Evolutionary conservation across 768 basidiomycete species (phyloP), one percentile per base, ranked within the genome.

Genomic region (Pleurotus cornucopiae): DNA sequence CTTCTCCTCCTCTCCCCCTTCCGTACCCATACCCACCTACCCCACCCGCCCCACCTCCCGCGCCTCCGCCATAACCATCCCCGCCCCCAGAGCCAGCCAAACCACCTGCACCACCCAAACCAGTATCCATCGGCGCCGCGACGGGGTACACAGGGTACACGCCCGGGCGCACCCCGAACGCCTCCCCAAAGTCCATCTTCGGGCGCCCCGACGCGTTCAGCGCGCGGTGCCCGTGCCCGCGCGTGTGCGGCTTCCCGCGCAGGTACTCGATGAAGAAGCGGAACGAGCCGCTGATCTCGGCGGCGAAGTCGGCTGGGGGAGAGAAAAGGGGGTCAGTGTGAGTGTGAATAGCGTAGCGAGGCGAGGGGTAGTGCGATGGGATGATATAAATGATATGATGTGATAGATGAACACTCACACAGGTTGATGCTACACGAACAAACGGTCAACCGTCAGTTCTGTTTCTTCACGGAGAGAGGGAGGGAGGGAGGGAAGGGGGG

Each of bases 251-350:
- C 38, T 67, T 70, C 20, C 69, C 69, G 14, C 62, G 63, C 5
- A 70, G 56, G 59, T 66, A 73, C 62, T 73, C 71, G 57, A 79
- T 60, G 70, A 85, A 91, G 73, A 81, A 92, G 55, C 72, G 74
- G 58, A 89, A 57, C 2, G 89, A 89, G 56, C 72, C 67, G 25
- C 64, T 64, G 16, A 92, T 91, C 69, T 94, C 92, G 46, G 69
- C 43, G 1, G 66, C 60, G 63, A 92, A 91, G 64, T 93, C 90
- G 60, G 71, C 85, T 87, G 16, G 47, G 14, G 47, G 9, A 39
- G 21, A 54, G 11, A 20, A 23, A 51, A 13, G 37, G 21, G 43
- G 4, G 23, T 23, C 23, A 23, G 23, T 23, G 23, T 23, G 23
- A 26, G 44, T 25, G 37, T 48, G 21, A 23, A 23, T 23, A 2